These are phyloP conservation scores for Neurospora sp. DNA, from an alignment of 2,329 filamentous ascomycete species.

Conservation along the genomic window DNA sequence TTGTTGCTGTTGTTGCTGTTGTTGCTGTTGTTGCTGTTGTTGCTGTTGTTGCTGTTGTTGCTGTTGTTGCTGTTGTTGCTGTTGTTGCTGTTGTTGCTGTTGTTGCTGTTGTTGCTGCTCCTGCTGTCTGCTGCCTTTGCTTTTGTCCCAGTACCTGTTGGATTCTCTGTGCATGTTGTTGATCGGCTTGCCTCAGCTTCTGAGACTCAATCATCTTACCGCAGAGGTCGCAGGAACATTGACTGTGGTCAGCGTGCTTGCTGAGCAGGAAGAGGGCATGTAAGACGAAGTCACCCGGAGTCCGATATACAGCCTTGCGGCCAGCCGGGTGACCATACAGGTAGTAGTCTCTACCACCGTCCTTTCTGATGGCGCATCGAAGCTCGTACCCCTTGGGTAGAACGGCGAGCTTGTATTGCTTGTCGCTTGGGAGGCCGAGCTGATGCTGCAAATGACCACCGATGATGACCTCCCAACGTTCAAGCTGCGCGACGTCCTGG, in stretches of 20 bases:
- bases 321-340: constrained; percentile 40
- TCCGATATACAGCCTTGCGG: constrained; percentile 36
- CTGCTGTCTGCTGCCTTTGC: background rate
- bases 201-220: constrained; percentile 18
- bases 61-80: constrained; percentile 7
- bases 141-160: background rate
- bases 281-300: constrained; percentile 42
- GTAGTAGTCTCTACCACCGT: constrained; percentile 36
- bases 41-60: constrained; percentile 7
- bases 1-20: background rate
- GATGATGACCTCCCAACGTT: constrained; percentile 19
- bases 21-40: constrained; percentile 11
- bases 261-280: constrained; percentile 44
- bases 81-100: constrained; percentile 5
- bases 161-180: background rate
- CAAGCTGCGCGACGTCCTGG: constrained; percentile 22
- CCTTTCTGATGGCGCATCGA: constrained; percentile 23
- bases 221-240: constrained; percentile 44
- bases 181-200: constrained; percentile 4
- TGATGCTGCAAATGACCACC: constrained; percentile 17
- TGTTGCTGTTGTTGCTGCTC: constrained; percentile 3
- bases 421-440: constrained; percentile 13
- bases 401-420: constrained; percentile 16
- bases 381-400: constrained; percentile 20
- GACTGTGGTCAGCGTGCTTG: constrained; percentile 34